Evolutionary conservation across 2,329 filamentous ascomycete genomes (phyloP).

Genomic region (Colletotrichum scovillei): DNA sequence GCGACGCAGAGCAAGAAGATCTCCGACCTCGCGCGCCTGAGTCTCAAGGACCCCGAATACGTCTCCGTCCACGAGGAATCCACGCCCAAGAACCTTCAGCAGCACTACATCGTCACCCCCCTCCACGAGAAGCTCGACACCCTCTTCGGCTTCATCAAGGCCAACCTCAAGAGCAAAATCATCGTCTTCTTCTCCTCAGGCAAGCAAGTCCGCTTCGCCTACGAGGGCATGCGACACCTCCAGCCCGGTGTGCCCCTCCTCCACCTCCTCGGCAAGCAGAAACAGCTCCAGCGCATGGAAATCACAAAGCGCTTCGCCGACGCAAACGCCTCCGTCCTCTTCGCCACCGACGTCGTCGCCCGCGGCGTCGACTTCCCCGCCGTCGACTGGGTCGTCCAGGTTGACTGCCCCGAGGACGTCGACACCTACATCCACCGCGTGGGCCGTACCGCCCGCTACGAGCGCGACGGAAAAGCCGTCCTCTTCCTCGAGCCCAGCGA

Average conservation of each 20-base stretch:
- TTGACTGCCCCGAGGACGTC: slow-evolving; percentile 95
- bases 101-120: slow-evolving; percentile 90
- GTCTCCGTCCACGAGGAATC: slow-evolving; percentile 92
- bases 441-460: slow-evolving; percentile 92
- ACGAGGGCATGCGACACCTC: slow-evolving; percentile 91
- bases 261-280: slow-evolving; percentile 93
- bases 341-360: slow-evolving; percentile 95
- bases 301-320: slow-evolving; percentile 86
- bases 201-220: slow-evolving; percentile 96
- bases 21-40: slow-evolving; percentile 89
- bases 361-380: slow-evolving; percentile 95
- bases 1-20: slow-evolving; percentile 96
- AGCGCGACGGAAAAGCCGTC: slow-evolving; percentile 87
- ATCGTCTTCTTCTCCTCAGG: slow-evolving; percentile 95
- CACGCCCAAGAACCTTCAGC: slow-evolving; percentile 86
- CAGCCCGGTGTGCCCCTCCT: slow-evolving; percentile 94
- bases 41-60: slow-evolving; percentile 91
- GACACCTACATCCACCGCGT: slow-evolving; percentile 99
- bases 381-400: slow-evolving; percentile 98
- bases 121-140: slow-evolving; percentile 91
- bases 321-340: slow-evolving; percentile 86
- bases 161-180: slow-evolving; percentile 93
- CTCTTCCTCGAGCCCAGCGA: slow-evolving; percentile 93
- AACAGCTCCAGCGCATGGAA: slow-evolving; percentile 87
- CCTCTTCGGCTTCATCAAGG: slow-evolving; percentile 90